These are phyloP conservation scores for Diaporthe longicolla DNA, from an alignment of 2,329 filamentous ascomycete genomes.

Conservation along the genomic window DNA sequence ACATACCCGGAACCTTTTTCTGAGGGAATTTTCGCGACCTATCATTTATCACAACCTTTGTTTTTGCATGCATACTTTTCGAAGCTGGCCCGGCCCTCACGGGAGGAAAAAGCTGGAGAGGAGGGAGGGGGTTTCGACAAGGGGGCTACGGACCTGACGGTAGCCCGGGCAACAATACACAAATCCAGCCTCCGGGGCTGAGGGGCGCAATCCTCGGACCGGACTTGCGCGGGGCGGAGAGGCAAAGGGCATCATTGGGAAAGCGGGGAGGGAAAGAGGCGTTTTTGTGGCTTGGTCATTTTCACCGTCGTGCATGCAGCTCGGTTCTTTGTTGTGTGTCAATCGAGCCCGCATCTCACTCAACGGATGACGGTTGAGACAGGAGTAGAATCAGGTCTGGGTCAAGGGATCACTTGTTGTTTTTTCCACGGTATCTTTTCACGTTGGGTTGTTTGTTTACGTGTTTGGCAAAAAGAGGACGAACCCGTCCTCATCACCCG, in stretches of 20 bases:
- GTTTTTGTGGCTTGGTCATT: slow-evolving; percentile 34
- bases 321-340: neutral
- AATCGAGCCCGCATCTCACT: slow-evolving; percentile 2
- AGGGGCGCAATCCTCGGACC: slow-evolving; percentile 1
- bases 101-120: neutral
- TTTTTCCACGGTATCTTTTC: neutral
- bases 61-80: slow-evolving; percentile 11
- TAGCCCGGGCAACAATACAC: slow-evolving; percentile 27
- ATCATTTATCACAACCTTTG: slow-evolving; percentile 14
- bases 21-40: slow-evolving; percentile 5
- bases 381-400: slow-evolving; percentile 11
- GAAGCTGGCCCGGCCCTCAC: neutral
- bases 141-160: neutral
- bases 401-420: neutral
- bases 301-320: slow-evolving; percentile 15
- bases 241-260: slow-evolving; percentile 17
- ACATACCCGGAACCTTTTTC: slow-evolving; percentile 12
- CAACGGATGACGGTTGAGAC: neutral
- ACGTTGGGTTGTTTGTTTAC: slow-evolving; percentile 13
- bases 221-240: neutral
- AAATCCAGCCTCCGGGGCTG: neutral
- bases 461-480: slow-evolving; percentile 16
- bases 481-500: neutral
- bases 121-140: neutral
- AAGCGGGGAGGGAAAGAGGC: slow-evolving; percentile 12